Evolutionary conservation across 2,329 filamentous ascomycete genomes (phyloP).

Genomic region (Aureobasidium sp.): DNA sequence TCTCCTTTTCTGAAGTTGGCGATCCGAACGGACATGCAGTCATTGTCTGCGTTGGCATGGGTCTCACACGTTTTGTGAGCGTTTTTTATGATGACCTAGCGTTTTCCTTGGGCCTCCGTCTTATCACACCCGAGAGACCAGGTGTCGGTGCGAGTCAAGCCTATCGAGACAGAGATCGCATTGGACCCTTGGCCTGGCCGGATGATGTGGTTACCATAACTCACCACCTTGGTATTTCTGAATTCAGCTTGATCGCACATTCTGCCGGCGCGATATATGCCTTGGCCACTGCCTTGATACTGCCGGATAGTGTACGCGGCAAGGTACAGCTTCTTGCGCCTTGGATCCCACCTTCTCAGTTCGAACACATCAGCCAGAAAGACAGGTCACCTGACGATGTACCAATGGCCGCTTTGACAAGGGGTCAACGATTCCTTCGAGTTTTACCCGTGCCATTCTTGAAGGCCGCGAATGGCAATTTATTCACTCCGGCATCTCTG

Average conservation of each 20-base stretch:
- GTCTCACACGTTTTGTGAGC: constrained; percentile 87
- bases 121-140: constrained; percentile 90
- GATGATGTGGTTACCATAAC: constrained; percentile 91
- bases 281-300: constrained; percentile 84
- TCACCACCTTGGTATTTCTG: constrained; percentile 81
- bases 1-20: constrained; percentile 94
- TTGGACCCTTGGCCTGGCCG: constrained; percentile 80
- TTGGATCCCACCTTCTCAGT: constrained; percentile 93
- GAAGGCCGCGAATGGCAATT: constrained; percentile 89
- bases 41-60: constrained; percentile 97
- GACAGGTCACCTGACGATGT: constrained; percentile 27
- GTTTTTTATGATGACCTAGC: constrained; percentile 97
- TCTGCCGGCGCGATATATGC: constrained; percentile 98
- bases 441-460: constrained; percentile 84
- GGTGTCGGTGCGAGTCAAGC: constrained; percentile 88
- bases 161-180: constrained; percentile 72
- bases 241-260: constrained; percentile 93
- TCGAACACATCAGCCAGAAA: constrained; percentile 59
- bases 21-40: constrained; percentile 86
- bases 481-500: constrained; percentile 65
- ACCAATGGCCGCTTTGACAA: constrained; percentile 78
- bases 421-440: constrained; percentile 82
- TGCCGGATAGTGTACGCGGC: constrained; percentile 91
- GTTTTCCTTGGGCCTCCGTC: constrained; percentile 72
- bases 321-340: constrained; percentile 90